Base-by-base conservation (phyloP, 1,139 yeast genomes). In the Yamadazyma diospyri region DNA sequence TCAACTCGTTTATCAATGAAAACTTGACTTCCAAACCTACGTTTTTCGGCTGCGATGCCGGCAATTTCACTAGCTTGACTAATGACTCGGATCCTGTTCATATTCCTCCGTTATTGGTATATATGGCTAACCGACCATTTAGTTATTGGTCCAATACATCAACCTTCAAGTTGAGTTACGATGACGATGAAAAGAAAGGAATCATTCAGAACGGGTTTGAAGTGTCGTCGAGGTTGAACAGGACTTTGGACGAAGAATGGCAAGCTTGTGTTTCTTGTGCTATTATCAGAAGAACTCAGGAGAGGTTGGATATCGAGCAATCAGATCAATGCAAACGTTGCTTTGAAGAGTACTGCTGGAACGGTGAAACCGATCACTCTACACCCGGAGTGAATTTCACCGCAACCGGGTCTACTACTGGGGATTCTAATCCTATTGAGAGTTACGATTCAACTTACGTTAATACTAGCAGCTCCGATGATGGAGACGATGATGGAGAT, bases 241-340 rank as follows among this genome's bases (percentile, higher is more conserved):
- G 78, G 27, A 83, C 96, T 4, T 61, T 81, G 26, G 94, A 84
- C 49, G 57, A 65, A 2, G 81, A 82, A 35, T 88, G 88, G 81
- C 69, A 75, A 33, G 73, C 82, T 6, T 88, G 97, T 67, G 74
- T 88, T 33, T 86, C 89, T 1, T 88, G 97, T 67, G 97, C 97
- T 6, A 76, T 88, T 34, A 69, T 88, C 37, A 81, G 87, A 58
- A 78, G 96, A 55, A 78, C 82, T 35, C 81, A 82, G 53, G 94
- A 87, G 61, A 73, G 94, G 49, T 61, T 70, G 31, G 81, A 82
- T 21, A 57, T 69, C 19, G 66, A 72, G 13, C 81, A 79, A 41
- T 72, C 88, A 6, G 78, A 72, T 2, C 88, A 83, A 53, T 89
- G 97, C 68, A 59, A 73, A 41, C 42, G 62, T 34, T 89, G 97